Percentiles rank a stretch among this genome's conserved stretches.
These are phyloP conservation scores for Ustulina deusta DNA, from an alignment of 2,329 filamentous ascomycete species.

Conservation along the genomic window DNA sequence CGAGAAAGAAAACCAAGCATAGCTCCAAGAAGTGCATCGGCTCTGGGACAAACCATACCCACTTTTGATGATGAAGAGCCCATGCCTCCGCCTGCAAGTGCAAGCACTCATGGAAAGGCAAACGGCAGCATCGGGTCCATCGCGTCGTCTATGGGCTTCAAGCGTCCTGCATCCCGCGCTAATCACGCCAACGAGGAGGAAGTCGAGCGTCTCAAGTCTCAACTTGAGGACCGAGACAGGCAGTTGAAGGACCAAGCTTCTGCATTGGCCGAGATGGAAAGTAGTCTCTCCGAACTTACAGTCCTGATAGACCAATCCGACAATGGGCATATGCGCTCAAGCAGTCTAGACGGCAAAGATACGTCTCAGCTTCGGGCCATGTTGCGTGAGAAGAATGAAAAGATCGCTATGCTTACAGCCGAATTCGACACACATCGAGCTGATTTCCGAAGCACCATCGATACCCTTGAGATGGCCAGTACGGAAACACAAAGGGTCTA, in stretches of 20 bases:
- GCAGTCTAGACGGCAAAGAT: conserved; percentile 76
- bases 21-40: conserved; percentile 70
- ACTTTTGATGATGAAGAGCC: conserved; percentile 69
- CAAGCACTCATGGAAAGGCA: conserved; percentile 63
- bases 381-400: conserved; percentile 95
- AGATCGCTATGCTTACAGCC: conserved; percentile 89
- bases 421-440: conserved; percentile 96
- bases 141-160: conserved; percentile 67
- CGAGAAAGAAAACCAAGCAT: conserved; percentile 64
- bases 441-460: conserved; percentile 96
- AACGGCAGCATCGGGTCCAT: conserved; percentile 67
- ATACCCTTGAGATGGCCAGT: conserved; percentile 94
- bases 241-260: conserved; percentile 90
- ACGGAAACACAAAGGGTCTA: conserved; percentile 97
- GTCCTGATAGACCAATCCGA: conserved; percentile 73
- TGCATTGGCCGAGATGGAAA: conserved; percentile 88
- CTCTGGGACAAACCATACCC: conserved; percentile 62
- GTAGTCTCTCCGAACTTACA: conserved; percentile 60
- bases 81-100: conserved; percentile 55
- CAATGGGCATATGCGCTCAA: conserved; percentile 57
- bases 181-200: conserved; percentile 72
- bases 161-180: conserved; percentile 66
- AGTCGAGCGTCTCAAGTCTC: conserved; percentile 75
- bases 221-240: conserved; percentile 85
- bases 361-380: conserved; percentile 81